Base-by-base conservation (phyloP, 2,329 filamentous ascomycete species). In the Immersiporthe knoxdaviesiana region DNA sequence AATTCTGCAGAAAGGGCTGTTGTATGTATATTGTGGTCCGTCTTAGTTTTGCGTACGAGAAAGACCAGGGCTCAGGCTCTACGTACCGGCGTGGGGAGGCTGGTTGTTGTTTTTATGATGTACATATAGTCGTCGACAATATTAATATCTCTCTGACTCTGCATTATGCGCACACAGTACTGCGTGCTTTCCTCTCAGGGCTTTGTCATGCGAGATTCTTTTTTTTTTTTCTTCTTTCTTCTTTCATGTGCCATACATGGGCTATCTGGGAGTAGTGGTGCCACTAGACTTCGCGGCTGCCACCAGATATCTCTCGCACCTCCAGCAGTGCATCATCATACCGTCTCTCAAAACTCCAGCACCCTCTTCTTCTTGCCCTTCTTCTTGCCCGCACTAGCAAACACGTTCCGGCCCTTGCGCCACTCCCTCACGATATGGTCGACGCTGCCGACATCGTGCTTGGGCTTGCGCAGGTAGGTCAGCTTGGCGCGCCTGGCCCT, bases 401-500 rank as follows among this genome's bases (percentile, higher is more conserved):
- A 77, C 30, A 81, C 78, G 73, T 79, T 82, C 72, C 81, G 75
- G 59, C 75, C 76, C 73, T 79, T 77, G 61, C 79, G 78, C 82
- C 82, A 94, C 73, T 87, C 85, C 74, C 85, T 82, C 69, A 97
- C 93, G 76, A 95, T 84, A 73, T 91, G 89, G 79, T 97, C 92
- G 72, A 97, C 92, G 75, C 88, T 93, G 71, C 94, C 92, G 82
- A 93, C 88, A 81, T 97, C 94, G 81, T 97, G 94, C 81, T 90
- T 91, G 70, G 92, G 89, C 84, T 94, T 85, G 78, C 94, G 88
- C 91, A 99, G 92, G 81, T 95, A 98, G 76, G 92, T 97, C 79
- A 99, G 84, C 74, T 93, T 87, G 35, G 94, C 95, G 76, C 96
- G 88, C 78, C 94, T 90, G 73, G 93, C 93, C 79, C 93, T 88